Percentiles rank a stretch among this genome's conserved stretches.
Evolutionary conservation across 1,284 basidiomycete genomes (phyloP).

Genomic region (Ceratobasidium sp.): DNA sequence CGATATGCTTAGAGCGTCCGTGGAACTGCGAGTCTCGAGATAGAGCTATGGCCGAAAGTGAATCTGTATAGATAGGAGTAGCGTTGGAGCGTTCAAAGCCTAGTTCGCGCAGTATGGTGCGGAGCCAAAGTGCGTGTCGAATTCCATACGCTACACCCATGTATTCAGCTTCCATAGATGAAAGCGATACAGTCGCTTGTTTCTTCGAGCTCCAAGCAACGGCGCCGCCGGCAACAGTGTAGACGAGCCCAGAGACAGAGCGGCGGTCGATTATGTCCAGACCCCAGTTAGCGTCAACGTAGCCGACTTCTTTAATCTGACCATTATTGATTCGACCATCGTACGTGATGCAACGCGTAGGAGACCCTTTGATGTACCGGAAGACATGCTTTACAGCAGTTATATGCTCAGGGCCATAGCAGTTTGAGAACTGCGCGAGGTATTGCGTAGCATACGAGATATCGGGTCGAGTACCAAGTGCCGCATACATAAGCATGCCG

Average conservation of each 20-base stretch:
- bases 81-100: slow-evolving; percentile 29
- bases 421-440: slow-evolving; percentile 8
- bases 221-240: slow-evolving; percentile 50
- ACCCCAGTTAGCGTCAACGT: slow-evolving; percentile 47
- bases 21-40: slow-evolving; percentile 49
- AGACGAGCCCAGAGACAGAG: slow-evolving; percentile 57
- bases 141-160: slow-evolving; percentile 50
- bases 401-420: slow-evolving; percentile 43
- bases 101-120: slow-evolving; percentile 47
- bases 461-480: slow-evolving; percentile 38
- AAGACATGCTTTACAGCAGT: slow-evolving; percentile 47
- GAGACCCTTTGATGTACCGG: slow-evolving; percentile 47
- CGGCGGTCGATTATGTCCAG: slow-evolving; percentile 49
- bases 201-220: slow-evolving; percentile 57
- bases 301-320: slow-evolving; percentile 6
- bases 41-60: slow-evolving; percentile 48
- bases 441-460: slow-evolving; percentile 27
- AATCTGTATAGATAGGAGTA: slow-evolving; percentile 48
- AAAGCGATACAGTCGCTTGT: slow-evolving; percentile 55
- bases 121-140: slow-evolving; percentile 51
- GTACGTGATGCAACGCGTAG: background rate
- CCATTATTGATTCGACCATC: slow-evolving; percentile 36
- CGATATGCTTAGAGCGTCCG: slow-evolving; percentile 52
- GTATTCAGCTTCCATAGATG: slow-evolving; percentile 57
- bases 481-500: slow-evolving; percentile 33